Evolutionary conservation across 2,329 filamentous ascomycete species (phyloP), one percentile per base, ranked within the genome.

Genomic region (Sporothrix pallida): DNA sequence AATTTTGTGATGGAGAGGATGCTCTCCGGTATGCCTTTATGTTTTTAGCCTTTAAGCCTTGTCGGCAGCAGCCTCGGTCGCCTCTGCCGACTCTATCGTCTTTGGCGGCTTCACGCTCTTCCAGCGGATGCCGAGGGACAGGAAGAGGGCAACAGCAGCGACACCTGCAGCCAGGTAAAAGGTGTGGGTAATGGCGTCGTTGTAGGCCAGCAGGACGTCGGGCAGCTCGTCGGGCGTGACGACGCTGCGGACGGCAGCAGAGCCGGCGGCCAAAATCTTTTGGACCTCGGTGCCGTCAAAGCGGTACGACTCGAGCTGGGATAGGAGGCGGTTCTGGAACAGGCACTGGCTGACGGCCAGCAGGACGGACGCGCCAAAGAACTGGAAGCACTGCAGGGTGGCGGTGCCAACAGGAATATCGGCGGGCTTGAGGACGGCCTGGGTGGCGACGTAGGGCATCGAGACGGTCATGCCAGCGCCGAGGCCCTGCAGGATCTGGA

Each of bases 261-360:
- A 71, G 69, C 69, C 69, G 9, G 69, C 69, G 0, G 31, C 8
- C 26, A 71, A 15, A 9, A 71, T 50, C 13, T 31, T 20, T 10
- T 71, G 26, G 26, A 48, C n/a, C 9, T 58, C 69, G 26, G 31
- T 8, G 17, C 12, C 9, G n/a, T 26, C 26, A 44, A 48, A 63
- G 31, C n/a, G 2, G 10, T 26, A 68, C 10, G 65, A n/a, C 2
- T 12, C 48, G 17, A 69, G 46, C 46, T 54, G 65, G 20, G 65
- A 46, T 10, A 89, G 81, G 31, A 93, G 82, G 0, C 86, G 87
- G 77, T 92, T 91, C 76, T 88, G 86, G 82, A 93, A 92, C 68
- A 92, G 84, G 31, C 89, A 89, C 80, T 93, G 89, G 0, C 87
- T 87, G n/a, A 92, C 87, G 8, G 67, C 72, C 37, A 74, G 13